phyloP scores from a whole-genome alignment of 495 filamentous ascomycete genomes.

The Xylaria cubensis region DNA sequence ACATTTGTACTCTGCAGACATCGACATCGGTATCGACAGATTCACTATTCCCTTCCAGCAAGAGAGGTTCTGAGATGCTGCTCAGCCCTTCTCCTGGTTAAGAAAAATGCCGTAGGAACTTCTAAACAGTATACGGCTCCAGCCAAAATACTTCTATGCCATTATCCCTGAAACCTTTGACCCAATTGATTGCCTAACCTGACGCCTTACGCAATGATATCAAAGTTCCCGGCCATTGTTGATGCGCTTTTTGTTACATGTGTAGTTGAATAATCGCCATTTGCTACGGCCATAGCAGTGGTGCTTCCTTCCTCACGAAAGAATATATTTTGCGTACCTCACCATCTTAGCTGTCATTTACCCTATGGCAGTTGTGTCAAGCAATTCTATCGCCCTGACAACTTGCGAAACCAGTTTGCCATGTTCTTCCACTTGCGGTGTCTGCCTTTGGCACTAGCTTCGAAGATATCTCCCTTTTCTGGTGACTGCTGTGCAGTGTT shows the following conservation, averaged over 20 bases:
- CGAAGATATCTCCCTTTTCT: constrained; percentile 17
- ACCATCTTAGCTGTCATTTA: not conserved
- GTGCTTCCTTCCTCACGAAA: not conserved
- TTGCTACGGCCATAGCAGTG: not conserved
- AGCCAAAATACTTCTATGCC: constrained; percentile 11
- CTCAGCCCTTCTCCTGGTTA: not conserved
- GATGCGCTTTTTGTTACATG: constrained; percentile 11
- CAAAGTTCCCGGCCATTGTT: not conserved
- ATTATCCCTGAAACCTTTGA: not conserved
- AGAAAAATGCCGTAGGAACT: not conserved
- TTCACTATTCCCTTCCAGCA: not conserved
- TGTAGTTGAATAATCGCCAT: not conserved
- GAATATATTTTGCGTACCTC: not conserved
- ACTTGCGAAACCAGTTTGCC: constrained; percentile 42
- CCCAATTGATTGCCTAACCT: not conserved
- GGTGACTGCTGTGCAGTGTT: not conserved
- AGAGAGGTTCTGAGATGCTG: not conserved
- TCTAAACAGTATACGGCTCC: constrained; percentile 8
- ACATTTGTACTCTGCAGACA: not conserved
- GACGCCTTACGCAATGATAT: constrained; percentile 2
- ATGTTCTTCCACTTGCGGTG: constrained; percentile 41
- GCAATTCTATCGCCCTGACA: constrained; percentile 42
- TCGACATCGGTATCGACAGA: not conserved
- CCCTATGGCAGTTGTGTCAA: not conserved
- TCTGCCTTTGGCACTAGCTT: constrained; percentile 30